A percentile compares a stretch with the other conserved stretches of the same genome.
These are phyloP conservation scores for Arthroderma sp. DNA, from an alignment of 2,329 filamentous ascomycete genomes.

Conservation along the genomic window DNA sequence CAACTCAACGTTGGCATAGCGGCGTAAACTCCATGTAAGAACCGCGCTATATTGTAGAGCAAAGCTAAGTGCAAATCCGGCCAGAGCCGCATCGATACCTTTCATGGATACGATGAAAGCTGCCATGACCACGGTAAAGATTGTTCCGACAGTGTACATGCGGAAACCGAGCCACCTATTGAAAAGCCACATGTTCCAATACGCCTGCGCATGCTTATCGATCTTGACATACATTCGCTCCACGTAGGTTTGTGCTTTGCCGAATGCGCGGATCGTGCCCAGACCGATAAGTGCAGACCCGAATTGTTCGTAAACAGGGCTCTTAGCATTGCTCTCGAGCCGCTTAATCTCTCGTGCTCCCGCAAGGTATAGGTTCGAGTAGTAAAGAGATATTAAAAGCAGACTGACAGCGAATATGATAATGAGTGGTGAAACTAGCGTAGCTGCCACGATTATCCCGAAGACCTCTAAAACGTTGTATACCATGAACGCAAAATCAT, in stretches of 20 bases:
- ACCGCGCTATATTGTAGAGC: constrained; percentile 53
- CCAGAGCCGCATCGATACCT: constrained; percentile 53
- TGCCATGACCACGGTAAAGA: constrained; percentile 55
- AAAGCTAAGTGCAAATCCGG: constrained; percentile 64
- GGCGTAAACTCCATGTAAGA: constrained; percentile 53
- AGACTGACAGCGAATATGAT: constrained; percentile 49
- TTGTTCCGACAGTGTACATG: constrained; percentile 54
- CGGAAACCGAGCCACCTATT: constrained; percentile 67
- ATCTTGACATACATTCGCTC: constrained; percentile 56
- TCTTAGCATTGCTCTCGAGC: constrained; percentile 63
- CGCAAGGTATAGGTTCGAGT: constrained; percentile 51
- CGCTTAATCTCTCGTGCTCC: constrained; percentile 63
- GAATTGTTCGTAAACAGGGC: constrained; percentile 69
- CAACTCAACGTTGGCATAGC: constrained; percentile 58
- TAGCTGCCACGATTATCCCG: constrained; percentile 52
- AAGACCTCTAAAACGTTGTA: constrained; percentile 49
- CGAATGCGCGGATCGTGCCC: constrained; percentile 61
- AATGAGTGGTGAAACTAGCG: constrained; percentile 55
- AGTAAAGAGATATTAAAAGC: constrained; percentile 43
- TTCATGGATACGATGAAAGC: constrained; percentile 49
- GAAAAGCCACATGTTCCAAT: constrained; percentile 57
- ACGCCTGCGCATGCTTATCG: constrained; percentile 53
- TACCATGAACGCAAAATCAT: constrained; percentile 48
- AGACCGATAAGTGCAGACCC: constrained; percentile 59
- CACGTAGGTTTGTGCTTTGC: constrained; percentile 53